A percentile compares a stretch with the other conserved stretches of the same genome.
phyloP scores from a whole-genome alignment of 192 early-diverging fungal genomes.

The Gonapodya prolifera region DNA sequence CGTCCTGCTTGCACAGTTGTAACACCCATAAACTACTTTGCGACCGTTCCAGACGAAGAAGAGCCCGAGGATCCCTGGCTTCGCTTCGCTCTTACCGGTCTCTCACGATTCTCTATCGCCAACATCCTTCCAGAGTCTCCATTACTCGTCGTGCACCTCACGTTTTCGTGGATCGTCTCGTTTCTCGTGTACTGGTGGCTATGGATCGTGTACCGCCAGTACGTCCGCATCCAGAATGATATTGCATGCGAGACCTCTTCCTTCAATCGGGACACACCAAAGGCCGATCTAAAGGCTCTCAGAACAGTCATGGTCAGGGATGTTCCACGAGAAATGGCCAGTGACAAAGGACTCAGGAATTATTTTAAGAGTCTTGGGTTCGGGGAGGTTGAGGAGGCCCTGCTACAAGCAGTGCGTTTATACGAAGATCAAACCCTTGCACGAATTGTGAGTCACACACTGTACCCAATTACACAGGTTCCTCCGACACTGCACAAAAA shows the following conservation, averaged over 20 bases:
- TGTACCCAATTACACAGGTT: slow-evolving; percentile 9
- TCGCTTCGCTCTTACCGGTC: not conserved
- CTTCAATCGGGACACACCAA: not conserved
- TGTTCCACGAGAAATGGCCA: slow-evolving; percentile 24
- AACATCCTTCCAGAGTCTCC: slow-evolving; percentile 20
- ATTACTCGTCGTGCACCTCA: slow-evolving; percentile 21
- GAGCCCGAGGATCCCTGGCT: not conserved
- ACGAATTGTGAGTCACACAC: too few species aligned
- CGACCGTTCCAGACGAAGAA: slow-evolving; percentile 3
- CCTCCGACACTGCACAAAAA: not conserved
- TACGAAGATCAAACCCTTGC: too few species aligned
- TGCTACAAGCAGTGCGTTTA: too few species aligned
- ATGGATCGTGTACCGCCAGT: slow-evolving; percentile 22
- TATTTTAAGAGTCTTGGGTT: slow-evolving; percentile 31
- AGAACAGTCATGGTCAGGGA: slow-evolving; percentile 34
- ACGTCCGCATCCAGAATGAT: slow-evolving; percentile 11
- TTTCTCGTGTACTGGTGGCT: slow-evolving; percentile 18
- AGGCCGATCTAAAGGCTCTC: slow-evolving; percentile 24
- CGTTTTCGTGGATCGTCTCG: slow-evolving; percentile 25
- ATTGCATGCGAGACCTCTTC: slow-evolving; percentile 17
- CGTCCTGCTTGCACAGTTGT: slow-evolving; percentile 17
- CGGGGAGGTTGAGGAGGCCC: slow-evolving; percentile 26
- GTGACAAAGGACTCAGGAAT: slow-evolving; percentile 20
- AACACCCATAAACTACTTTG: slow-evolving; percentile 27
- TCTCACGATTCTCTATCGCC: slow-evolving; percentile 15